A percentile compares a stretch with the other conserved stretches of the same genome.
Conservation (phyloP, 257 asterid genomes). For the Schizonepeta tenuifolia region DNA sequence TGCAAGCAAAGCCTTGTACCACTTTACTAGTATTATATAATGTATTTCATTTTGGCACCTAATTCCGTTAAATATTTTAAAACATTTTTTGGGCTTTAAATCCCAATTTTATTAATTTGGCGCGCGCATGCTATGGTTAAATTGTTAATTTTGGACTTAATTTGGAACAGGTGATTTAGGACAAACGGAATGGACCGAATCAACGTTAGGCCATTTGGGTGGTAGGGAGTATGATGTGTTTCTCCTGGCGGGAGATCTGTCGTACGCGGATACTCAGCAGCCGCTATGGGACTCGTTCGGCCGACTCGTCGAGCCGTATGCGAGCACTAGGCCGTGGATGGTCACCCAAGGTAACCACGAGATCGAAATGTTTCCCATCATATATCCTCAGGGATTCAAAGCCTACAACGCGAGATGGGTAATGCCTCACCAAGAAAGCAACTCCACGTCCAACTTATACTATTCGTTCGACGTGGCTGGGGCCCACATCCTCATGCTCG, state of each 20-base stretch:
- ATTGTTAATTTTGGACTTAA: too few species aligned
- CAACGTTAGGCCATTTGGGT: conserved; percentile 70
- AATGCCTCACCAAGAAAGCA: conserved; percentile 72
- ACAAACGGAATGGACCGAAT: conserved; percentile 53
- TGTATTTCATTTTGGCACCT: background rate
- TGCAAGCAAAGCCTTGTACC: conserved; percentile 35
- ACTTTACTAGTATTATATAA: background rate
- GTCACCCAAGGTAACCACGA: conserved; percentile 91
- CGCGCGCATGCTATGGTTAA: background rate
- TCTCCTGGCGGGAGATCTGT: conserved; percentile 79
- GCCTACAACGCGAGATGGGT: conserved; percentile 80
- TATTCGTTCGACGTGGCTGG: conserved; percentile 76
- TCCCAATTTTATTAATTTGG: background rate
- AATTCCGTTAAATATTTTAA: background rate
- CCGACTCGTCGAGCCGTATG: conserved; percentile 69
- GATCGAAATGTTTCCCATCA: conserved; percentile 62
- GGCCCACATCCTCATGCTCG: conserved; percentile 71
- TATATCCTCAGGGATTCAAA: conserved; percentile 60
- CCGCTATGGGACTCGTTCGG: conserved; percentile 93
- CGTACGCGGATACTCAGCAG: conserved; percentile 79
- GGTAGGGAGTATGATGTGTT: conserved; percentile 64
- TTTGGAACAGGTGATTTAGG: background rate
- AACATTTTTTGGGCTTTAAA: background rate
- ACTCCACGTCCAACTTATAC: conserved; percentile 65
- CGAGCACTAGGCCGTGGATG: conserved; percentile 86